Percentiles rank a stretch among this genome's conserved stretches.
Conservation (phyloP, 208 protist species). For the Novymonas esmeraldas region DNA sequence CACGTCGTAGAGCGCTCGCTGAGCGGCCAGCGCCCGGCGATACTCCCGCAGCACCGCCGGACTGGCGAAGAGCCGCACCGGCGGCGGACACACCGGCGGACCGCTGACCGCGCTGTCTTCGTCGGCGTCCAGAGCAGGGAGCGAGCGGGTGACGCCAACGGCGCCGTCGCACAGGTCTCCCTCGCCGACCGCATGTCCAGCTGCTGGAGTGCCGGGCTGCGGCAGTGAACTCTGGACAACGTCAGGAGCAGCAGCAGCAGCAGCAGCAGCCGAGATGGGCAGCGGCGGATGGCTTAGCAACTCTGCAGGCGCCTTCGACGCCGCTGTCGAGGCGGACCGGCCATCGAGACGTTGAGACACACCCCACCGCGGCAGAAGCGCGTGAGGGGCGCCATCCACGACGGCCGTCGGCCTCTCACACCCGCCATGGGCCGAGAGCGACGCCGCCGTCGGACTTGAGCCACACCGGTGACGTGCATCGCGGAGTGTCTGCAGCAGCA, state of each 20-base stretch:
- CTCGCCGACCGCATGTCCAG: too few species aligned
- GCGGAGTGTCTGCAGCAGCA: conserved; percentile 31
- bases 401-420: neutral
- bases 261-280: too few species aligned
- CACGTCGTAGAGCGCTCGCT: conserved; percentile 28
- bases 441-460: neutral
- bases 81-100: neutral
- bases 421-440: neutral
- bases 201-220: too few species aligned
- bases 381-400: conserved; percentile 14
- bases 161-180: neutral
- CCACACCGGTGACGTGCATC: neutral
- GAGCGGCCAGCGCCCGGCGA: conserved; percentile 20
- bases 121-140: neutral
- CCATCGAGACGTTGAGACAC: too few species aligned
- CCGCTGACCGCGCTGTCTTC: neutral
- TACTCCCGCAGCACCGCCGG: conserved; percentile 31
- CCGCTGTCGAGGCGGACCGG: neutral
- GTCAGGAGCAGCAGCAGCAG: too few species aligned
- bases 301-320: too few species aligned
- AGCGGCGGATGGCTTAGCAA: too few species aligned
- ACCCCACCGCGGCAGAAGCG: conserved; percentile 21
- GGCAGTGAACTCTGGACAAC: too few species aligned
- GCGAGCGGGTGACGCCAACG: conserved; percentile 4
- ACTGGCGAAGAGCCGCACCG: conserved; percentile 27